Evolutionary conservation across 805 yeast genomes (phyloP).

Genomic region (Wickerhamomyces subpelliculosus): DNA sequence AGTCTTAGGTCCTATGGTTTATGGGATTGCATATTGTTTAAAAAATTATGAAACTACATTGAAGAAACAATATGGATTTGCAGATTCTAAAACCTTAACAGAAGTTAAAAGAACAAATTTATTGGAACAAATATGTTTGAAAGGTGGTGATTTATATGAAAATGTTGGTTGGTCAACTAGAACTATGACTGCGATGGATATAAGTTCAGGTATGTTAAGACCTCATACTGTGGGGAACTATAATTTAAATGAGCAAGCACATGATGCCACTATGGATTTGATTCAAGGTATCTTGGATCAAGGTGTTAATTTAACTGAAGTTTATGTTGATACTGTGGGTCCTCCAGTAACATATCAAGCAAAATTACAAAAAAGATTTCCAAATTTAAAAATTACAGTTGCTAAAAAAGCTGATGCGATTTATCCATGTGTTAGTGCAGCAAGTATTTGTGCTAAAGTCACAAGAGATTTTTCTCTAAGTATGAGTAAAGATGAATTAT

Average conservation of each 20-base stretch:
- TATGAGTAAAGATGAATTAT: constrained; percentile 25
- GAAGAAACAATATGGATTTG: constrained; percentile 68
- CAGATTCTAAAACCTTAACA: constrained; percentile 84
- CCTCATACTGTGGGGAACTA: constrained; percentile 40
- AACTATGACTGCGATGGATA: constrained; percentile 80
- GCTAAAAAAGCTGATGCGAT: constrained; percentile 93
- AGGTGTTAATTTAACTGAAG: constrained; percentile 60
- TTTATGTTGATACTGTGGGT: constrained; percentile 94
- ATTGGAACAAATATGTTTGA: constrained; percentile 49
- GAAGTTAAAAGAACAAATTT: constrained; percentile 61
- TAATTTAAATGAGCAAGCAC: constrained; percentile 93
- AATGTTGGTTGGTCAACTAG: constrained; percentile 87
- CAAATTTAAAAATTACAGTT: constrained; percentile 66
- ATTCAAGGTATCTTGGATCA: constrained; percentile 56
- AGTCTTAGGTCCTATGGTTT: constrained; percentile 96
- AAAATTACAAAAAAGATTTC: constrained; percentile 66
- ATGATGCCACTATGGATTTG: constrained; percentile 81
- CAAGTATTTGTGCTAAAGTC: constrained; percentile 93
- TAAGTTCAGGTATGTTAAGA: constrained; percentile 81
- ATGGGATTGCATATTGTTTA: constrained; percentile 77
- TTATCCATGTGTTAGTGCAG: constrained; percentile 89
- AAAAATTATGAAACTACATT: constrained; percentile 38
- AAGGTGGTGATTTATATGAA: constrained; percentile 34
- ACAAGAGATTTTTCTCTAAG: constrained; percentile 70
- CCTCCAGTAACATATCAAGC: constrained; percentile 82